Base-by-base conservation (phyloP, 192 early-diverging fungal genomes). In the Allomyces arbusculus region DNA sequence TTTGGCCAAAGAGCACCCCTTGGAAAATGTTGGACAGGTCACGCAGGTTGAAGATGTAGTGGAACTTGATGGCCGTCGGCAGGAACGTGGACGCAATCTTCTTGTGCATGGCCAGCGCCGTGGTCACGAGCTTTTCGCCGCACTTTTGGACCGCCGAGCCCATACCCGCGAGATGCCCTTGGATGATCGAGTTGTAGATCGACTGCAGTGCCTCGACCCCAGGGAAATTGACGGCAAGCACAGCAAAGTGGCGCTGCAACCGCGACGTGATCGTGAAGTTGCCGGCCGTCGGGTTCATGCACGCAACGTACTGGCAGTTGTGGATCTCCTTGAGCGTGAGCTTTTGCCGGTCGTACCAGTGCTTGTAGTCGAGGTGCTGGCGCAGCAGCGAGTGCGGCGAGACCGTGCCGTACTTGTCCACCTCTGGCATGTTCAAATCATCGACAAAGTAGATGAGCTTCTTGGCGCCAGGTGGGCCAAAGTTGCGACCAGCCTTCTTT, bases 381-480 rank as follows among this genome's bases (percentile, higher is more conserved):
- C 97, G 84, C 68, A 99, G 71, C 74, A 96, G 96, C 3, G 95
- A 91, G 23, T 97, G 90, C 24, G 96, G 94, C 12, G 94, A 86
- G 72, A 98, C 95, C 23, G 97, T 98, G 23, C 92, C 92, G 66
- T 99, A 99, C 70, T 91, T 89, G 79, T 99, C 97, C 16, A 78
- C 75, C 16, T 91, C 89, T 0, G 97, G 97, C 72, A 99, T 76
- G 69, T 99, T 99, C 74, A 99, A 91, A 80, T 99, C 97, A 74
- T 99, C 97, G 74, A 95, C 98, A 75, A 99, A 99, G 62, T 98
- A 78, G 8, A 99, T 94, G 24, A 99, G 81, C 95, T 94, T 97
- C 26, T 90, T 82, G 50, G 90, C 92, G 23, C 89, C 78, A 25
- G 85, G 80, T 67, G 97, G 70, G 3, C 94, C 81, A 23, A 90